Evolutionary conservation across 805 yeast species (phyloP).

Genomic region (Candida berthetii): DNA sequence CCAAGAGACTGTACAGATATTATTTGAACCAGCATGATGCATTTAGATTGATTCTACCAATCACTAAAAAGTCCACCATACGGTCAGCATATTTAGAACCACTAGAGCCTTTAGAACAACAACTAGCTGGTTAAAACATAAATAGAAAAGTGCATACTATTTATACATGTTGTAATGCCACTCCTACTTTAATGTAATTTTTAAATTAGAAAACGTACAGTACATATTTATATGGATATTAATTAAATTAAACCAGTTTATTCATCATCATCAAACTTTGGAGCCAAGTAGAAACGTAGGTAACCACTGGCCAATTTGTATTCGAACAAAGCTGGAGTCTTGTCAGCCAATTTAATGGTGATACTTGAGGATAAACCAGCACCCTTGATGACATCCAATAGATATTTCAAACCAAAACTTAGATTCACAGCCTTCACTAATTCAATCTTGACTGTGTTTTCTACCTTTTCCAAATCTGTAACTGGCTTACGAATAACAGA

Average conservation of each 20-base stretch:
- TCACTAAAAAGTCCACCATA: slow-evolving; percentile 50
- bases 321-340: slow-evolving; percentile 91
- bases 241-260: slow-evolving; percentile 23
- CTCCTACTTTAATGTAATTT: too few species aligned
- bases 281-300: slow-evolving; percentile 93
- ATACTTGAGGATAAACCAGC: slow-evolving; percentile 70
- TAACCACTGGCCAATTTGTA: slow-evolving; percentile 88
- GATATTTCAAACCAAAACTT: slow-evolving; percentile 87
- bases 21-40: slow-evolving; percentile 94
- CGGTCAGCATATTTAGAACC: slow-evolving; percentile 48
- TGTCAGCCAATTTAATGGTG: slow-evolving; percentile 81
- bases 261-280: slow-evolving; percentile 93
- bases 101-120: too few species aligned
- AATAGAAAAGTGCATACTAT: too few species aligned
- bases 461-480: slow-evolving; percentile 76
- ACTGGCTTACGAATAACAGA: slow-evolving; percentile 79
- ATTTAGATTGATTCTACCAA: slow-evolving; percentile 75
- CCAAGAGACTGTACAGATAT: slow-evolving; percentile 77
- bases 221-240: too few species aligned
- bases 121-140: not conserved
- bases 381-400: slow-evolving; percentile 89
- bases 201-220: too few species aligned
- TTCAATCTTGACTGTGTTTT: slow-evolving; percentile 66
- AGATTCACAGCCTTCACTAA: slow-evolving; percentile 83
- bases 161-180: too few species aligned